Conservation (phyloP, 306 rosid species). For the Ochetophila trinervis region DNA sequence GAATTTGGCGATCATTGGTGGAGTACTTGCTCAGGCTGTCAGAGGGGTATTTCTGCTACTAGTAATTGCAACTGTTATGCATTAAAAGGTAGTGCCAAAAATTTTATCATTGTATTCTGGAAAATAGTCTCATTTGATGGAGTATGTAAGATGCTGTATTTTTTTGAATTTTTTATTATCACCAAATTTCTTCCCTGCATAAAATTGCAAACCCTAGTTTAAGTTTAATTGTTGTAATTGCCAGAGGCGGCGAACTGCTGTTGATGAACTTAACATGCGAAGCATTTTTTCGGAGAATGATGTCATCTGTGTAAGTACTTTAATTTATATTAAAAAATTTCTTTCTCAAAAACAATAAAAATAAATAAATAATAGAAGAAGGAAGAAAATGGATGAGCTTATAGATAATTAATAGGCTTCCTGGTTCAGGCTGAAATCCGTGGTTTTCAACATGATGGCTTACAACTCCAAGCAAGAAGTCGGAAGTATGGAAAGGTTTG, state of each 20-base stretch:
- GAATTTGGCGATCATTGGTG: no score
- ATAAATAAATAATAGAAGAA: neutral
- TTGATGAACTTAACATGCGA: constrained; percentile 95
- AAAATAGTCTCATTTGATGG: neutral
- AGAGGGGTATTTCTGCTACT: neutral
- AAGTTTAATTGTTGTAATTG: constrained; percentile 14
- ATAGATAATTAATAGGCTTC: neutral
- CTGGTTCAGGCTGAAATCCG: constrained; percentile 78
- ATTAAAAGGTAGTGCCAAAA: no score
- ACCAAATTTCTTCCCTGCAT: neutral
- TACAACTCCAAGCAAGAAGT: constrained; percentile 97
- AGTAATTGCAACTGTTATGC: neutral
- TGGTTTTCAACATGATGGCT: constrained; percentile 78
- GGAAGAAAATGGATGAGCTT: neutral
- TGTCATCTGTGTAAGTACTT: constrained; percentile 70
- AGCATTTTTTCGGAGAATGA: constrained; percentile 80
- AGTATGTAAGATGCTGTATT: neutral
- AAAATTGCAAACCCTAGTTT: constrained; percentile 1
- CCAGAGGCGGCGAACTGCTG: constrained; percentile 85
- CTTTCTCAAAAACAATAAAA: neutral
- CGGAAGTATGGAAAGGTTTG: constrained; percentile 90
- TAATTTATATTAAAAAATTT: neutral
- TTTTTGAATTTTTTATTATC: neutral
- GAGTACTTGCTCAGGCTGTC: no score
- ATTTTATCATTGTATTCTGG: neutral